phyloP scores from a whole-genome alignment of 768 basidiomycete species.

The Boletus rufocinnamomeus region DNA sequence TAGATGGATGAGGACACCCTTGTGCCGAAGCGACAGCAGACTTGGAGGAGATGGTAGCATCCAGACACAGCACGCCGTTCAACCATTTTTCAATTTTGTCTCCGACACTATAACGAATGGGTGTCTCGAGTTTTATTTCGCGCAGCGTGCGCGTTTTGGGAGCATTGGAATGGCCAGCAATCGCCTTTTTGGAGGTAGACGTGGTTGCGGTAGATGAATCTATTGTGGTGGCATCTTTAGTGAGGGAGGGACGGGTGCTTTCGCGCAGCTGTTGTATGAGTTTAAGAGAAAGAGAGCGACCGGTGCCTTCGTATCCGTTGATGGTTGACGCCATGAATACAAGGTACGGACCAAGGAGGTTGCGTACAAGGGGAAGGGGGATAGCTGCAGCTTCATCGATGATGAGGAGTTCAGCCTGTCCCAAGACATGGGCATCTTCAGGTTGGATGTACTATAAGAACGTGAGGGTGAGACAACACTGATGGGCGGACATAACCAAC shows the following conservation, averaged over 20 bases:
- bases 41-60: slow-evolving; percentile 66
- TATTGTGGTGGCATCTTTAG: slow-evolving; percentile 54
- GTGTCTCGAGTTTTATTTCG: slow-evolving; percentile 93
- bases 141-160: slow-evolving; percentile 72
- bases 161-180: slow-evolving; percentile 50
- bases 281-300: slow-evolving; percentile 97
- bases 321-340: slow-evolving; percentile 99
- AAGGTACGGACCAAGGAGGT: slow-evolving; percentile 93
- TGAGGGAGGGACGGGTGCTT: slow-evolving; percentile 76
- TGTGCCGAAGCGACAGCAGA: slow-evolving; percentile 44
- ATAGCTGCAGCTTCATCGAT: slow-evolving; percentile 99
- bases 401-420: slow-evolving; percentile 95
- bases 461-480: slow-evolving; percentile 5
- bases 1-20: slow-evolving; percentile 92
- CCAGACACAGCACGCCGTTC: slow-evolving; percentile 85
- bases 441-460: slow-evolving; percentile 91
- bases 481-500: slow-evolving; percentile 42
- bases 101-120: slow-evolving; percentile 86
- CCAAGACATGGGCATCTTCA: slow-evolving; percentile 95
- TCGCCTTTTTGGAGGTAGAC: slow-evolving; percentile 53
- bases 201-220: slow-evolving; percentile 39
- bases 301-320: slow-evolving; percentile 99
- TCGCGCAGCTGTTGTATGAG: slow-evolving; percentile 97
- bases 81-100: slow-evolving; percentile 96
- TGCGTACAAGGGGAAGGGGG: slow-evolving; percentile 91